A percentile compares a stretch with the other conserved stretches of the same genome.
Evolutionary conservation across 2,329 filamentous ascomycete genomes (phyloP).

Genomic region (Calonectria pauciramosa): DNA sequence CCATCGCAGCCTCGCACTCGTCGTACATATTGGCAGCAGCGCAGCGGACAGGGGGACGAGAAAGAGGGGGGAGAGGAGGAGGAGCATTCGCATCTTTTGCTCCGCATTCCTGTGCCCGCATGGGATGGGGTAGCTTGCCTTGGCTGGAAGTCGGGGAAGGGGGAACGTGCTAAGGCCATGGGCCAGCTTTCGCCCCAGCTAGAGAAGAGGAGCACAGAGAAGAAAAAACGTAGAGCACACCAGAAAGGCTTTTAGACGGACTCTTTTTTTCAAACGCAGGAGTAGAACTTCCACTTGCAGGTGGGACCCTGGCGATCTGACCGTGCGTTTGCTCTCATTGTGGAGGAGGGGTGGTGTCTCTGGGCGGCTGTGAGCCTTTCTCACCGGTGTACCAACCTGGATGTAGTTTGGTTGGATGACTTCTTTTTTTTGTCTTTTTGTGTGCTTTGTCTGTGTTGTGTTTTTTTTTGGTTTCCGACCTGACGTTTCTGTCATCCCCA

Average conservation of each 20-base stretch:
- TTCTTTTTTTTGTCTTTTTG: background rate
- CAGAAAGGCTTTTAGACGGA: background rate
- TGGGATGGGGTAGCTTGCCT: slow-evolving; percentile 8
- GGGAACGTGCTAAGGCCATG: slow-evolving; percentile 12
- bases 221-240: background rate
- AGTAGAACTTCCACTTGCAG: background rate
- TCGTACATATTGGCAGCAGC: background rate
- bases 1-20: slow-evolving; percentile 4
- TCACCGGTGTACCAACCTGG: slow-evolving; percentile 13
- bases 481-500: slow-evolving; percentile 36
- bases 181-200: background rate
- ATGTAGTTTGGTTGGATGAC: background rate
- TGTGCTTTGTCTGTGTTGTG: background rate
- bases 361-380: background rate
- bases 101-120: slow-evolving; percentile 28
- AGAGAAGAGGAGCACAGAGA: background rate
- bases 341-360: background rate
- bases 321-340: slow-evolving; percentile 1
- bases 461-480: background rate
- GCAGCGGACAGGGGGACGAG: background rate
- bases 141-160: slow-evolving; percentile 5
- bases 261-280: background rate
- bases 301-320: slow-evolving; percentile 10
- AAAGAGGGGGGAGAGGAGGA: background rate
- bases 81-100: slow-evolving; percentile 1